Conservation (phyloP, 2,329 filamentous ascomycete genomes). For the Cercospora citrullina region DNA sequence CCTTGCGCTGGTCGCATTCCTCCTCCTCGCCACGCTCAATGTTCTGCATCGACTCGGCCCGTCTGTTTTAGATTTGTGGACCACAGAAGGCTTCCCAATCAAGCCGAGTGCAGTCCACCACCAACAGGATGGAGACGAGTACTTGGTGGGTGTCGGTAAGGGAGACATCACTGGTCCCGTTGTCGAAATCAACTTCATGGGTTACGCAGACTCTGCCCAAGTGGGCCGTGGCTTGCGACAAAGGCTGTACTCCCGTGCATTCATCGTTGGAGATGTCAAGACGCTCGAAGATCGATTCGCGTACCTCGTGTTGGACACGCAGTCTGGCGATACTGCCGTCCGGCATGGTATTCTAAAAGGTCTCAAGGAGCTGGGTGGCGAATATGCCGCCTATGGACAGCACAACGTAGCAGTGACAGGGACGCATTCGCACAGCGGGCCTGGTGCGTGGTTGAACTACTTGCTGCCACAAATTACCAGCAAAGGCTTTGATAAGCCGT, state of each 20-base stretch:
- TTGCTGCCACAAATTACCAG: slow-evolving; percentile 88
- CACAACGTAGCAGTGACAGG: slow-evolving; percentile 87
- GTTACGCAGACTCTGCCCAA: slow-evolving; percentile 85
- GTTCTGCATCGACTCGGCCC: slow-evolving; percentile 23
- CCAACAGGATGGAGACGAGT: slow-evolving; percentile 40
- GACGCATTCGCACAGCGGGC: slow-evolving; percentile 89
- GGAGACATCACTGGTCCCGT: slow-evolving; percentile 77
- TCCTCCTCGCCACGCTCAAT: slow-evolving; percentile 24
- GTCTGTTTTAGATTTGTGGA: slow-evolving; percentile 21
- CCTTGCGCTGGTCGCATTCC: slow-evolving; percentile 21
- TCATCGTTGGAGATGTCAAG: slow-evolving; percentile 73
- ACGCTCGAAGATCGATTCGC: slow-evolving; percentile 72
- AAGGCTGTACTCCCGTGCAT: slow-evolving; percentile 82
- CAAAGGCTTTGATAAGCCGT: slow-evolving; percentile 81
- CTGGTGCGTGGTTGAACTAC: slow-evolving; percentile 93
- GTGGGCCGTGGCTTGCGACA: slow-evolving; percentile 81
- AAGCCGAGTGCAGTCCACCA: not conserved
- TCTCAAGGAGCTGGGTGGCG: slow-evolving; percentile 65
- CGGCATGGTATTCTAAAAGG: slow-evolving; percentile 82
- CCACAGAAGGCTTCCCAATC: not conserved
- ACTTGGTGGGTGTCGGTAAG: slow-evolving; percentile 68
- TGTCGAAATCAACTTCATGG: slow-evolving; percentile 87
- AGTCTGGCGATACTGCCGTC: slow-evolving; percentile 85
- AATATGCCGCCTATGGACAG: slow-evolving; percentile 73
- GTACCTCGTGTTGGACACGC: slow-evolving; percentile 83